Percentiles rank a stretch among this genome's conserved stretches.
These are phyloP conservation scores for Triticum dicoccoides DNA, from an alignment of 176 grass and related monocot genomes.

Conservation along the genomic window DNA sequence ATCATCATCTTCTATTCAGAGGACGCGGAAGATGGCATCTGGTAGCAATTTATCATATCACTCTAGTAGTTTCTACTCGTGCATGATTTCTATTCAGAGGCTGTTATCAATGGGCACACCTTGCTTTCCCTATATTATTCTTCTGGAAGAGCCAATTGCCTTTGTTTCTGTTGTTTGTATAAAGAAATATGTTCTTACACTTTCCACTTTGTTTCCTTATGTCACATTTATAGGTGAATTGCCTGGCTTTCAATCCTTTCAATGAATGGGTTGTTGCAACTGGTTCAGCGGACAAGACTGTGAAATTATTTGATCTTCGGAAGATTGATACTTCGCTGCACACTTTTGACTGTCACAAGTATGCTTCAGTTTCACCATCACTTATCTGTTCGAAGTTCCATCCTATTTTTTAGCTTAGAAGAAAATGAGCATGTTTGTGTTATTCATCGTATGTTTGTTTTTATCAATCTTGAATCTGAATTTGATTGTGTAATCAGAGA, in stretches of 20 bases:
- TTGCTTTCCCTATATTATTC: neutral
- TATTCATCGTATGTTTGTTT: neutral
- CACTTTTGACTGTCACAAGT: constrained; percentile 94
- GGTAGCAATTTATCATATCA: too few species aligned
- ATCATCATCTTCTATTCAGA: too few species aligned
- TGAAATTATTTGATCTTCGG: constrained; percentile 98
- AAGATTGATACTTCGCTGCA: constrained; percentile 75
- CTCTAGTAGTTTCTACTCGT: neutral
- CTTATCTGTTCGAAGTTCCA: neutral
- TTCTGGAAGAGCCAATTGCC: neutral
- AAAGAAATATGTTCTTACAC: neutral
- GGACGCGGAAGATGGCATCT: neutral
- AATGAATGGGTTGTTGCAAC: constrained; percentile 99
- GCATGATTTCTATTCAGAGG: neutral
- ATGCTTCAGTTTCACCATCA: constrained; percentile 15
- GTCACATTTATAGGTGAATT: constrained; percentile 69
- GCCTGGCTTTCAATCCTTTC: constrained; percentile 96
- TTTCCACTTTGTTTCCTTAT: constrained; percentile 4
- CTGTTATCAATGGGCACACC: neutral
- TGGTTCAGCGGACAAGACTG: constrained; percentile 94
- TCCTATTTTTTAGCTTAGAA: constrained; percentile 14
- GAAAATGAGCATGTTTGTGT: neutral
- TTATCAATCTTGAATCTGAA: neutral
- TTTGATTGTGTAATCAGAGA: constrained; percentile 59
- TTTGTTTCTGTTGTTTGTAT: neutral